phyloP scores from a whole-genome alignment of 2,329 filamentous ascomycete species.

The Gremmenia infestans region DNA sequence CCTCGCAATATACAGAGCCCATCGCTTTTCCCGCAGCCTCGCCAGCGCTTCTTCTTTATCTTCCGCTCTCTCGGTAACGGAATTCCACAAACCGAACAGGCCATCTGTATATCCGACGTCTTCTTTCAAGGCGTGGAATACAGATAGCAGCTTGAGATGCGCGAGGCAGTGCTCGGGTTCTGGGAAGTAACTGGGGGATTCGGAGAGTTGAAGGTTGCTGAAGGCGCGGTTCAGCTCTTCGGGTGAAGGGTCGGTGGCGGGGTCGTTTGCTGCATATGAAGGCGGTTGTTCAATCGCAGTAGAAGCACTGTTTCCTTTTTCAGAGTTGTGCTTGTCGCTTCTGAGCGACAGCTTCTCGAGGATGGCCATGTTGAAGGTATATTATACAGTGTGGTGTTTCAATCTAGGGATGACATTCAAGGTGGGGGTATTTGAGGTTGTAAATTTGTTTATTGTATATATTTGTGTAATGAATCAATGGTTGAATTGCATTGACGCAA shows the following conservation, averaged over 20 bases:
- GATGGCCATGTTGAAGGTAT: conserved; percentile 8
- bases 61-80: conserved; percentile 30
- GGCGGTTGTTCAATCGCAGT: conserved; percentile 13
- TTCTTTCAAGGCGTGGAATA: conserved; percentile 63
- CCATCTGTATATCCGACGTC: conserved; percentile 61
- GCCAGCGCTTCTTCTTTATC: conserved; percentile 41
- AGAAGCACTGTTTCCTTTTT: conserved; percentile 4
- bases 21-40: conserved; percentile 64
- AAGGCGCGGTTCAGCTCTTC: conserved; percentile 33
- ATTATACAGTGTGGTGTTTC: not conserved
- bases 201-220: conserved; percentile 34
- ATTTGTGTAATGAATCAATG: not conserved
- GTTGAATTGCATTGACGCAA: not conserved
- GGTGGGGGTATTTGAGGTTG: not conserved
- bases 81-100: conserved; percentile 58
- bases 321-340: conserved; percentile 7
- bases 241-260: conserved; percentile 10
- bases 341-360: conserved; percentile 14
- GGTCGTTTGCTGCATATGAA: conserved; percentile 15
- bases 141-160: conserved; percentile 68
- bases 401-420: not conserved
- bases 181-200: conserved; percentile 32
- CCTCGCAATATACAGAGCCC: conserved; percentile 63
- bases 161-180: conserved; percentile 57
- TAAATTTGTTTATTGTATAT: not conserved